These are phyloP conservation scores for Termitomyces sp. DNA, from an alignment of 1,284 basidiomycete species.

Conservation along the genomic window DNA sequence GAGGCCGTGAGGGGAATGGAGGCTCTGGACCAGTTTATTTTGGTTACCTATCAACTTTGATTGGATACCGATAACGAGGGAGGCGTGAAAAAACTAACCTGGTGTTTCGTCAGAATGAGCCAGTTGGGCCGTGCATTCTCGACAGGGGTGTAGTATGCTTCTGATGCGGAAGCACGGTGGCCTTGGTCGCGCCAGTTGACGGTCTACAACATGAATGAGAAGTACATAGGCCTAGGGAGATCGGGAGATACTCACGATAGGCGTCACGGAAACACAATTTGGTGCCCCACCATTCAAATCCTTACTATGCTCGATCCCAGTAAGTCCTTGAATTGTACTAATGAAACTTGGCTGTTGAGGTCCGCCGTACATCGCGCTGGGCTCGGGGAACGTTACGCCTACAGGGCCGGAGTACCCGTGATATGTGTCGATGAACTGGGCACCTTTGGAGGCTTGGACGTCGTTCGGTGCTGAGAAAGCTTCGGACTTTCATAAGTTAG, in stretches of 20 bases:
- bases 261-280: constrained; percentile 52
- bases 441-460: constrained; percentile 45
- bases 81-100: constrained; percentile 14
- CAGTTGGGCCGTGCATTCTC: constrained; percentile 25
- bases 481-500: constrained; percentile 37
- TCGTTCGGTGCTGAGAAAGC: constrained; percentile 53
- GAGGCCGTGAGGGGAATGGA: constrained; percentile 21
- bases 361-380: constrained; percentile 48
- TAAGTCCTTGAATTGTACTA: constrained; percentile 40
- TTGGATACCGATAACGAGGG: background rate
- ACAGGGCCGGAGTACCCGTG: constrained; percentile 54
- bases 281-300: constrained; percentile 53
- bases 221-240: background rate
- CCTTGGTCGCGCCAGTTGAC: constrained; percentile 27
- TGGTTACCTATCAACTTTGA: constrained; percentile 22
- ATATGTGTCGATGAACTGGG: constrained; percentile 38
- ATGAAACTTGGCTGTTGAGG: constrained; percentile 55
- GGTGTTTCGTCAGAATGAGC: constrained; percentile 25
- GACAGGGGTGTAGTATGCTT: constrained; percentile 27
- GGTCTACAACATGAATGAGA: constrained; percentile 29
- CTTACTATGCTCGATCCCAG: constrained; percentile 39
- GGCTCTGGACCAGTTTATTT: constrained; percentile 24
- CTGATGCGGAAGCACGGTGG: constrained; percentile 26
- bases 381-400: constrained; percentile 41
- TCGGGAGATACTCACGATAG: constrained; percentile 28